Conservation (phyloP, 2,329 filamentous ascomycete genomes). For the Diaporthe ilicicola region DNA sequence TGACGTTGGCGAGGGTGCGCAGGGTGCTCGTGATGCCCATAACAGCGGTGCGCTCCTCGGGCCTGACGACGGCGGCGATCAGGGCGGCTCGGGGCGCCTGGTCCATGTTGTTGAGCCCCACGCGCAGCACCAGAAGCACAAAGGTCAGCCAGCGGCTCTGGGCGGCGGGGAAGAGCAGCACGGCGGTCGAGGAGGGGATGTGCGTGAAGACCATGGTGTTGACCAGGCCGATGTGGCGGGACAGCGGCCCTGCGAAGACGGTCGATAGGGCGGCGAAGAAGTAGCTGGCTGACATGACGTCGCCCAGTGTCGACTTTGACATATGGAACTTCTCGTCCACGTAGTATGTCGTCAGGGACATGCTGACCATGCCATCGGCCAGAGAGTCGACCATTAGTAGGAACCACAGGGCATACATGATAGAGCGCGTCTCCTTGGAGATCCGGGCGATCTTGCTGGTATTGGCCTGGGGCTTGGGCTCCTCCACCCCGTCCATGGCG, state of each 20-base stretch:
- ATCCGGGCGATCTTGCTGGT: constrained; percentile 60
- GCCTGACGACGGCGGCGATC: constrained; percentile 71
- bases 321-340: constrained; percentile 64
- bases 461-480: constrained; percentile 35
- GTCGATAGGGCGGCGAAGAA: constrained; percentile 62
- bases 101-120: constrained; percentile 74
- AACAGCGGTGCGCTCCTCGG: constrained; percentile 73
- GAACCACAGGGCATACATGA: constrained; percentile 73
- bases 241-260: constrained; percentile 65
- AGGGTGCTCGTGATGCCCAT: constrained; percentile 73
- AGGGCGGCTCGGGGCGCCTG: constrained; percentile 73
- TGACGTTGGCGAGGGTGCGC: constrained; percentile 65
- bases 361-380: constrained; percentile 71
- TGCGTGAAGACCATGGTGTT: constrained; percentile 73
- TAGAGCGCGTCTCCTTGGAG: constrained; percentile 61
- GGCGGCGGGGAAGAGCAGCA: constrained; percentile 67
- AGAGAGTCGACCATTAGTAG: constrained; percentile 71
- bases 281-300: constrained; percentile 63
- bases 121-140: constrained; percentile 64
- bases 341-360: constrained; percentile 66
- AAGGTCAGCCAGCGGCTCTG: constrained; percentile 59
- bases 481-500: constrained; percentile 32
- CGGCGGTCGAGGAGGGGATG: constrained; percentile 68
- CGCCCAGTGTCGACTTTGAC: constrained; percentile 65
- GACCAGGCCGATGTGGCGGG: constrained; percentile 66